These are phyloP conservation scores for Metahyphopichia silvanorum DNA, from an alignment of 805 yeast species.

Conservation along the genomic window DNA sequence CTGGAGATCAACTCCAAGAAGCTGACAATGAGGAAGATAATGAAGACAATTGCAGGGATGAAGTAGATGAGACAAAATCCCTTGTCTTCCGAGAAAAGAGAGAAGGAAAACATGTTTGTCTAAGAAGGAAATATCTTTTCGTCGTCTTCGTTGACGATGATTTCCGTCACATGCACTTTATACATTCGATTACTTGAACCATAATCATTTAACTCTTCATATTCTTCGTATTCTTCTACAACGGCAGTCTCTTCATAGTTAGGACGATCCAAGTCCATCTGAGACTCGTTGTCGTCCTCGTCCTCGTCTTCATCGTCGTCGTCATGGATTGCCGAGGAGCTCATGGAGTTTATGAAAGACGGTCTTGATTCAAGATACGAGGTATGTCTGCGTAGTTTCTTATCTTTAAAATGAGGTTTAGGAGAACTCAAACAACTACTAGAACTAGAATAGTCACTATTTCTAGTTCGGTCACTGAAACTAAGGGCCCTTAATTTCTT, in stretches of 20 bases:
- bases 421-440: background rate
- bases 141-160: constrained; percentile 33
- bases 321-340: constrained; percentile 1
- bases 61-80: too few relatives aligned
- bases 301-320: constrained; percentile 13
- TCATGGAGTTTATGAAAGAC: constrained; percentile 9
- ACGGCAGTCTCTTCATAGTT: constrained; percentile 6
- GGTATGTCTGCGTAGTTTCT: constrained; percentile 23
- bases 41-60: too few relatives aligned
- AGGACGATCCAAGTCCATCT: background rate
- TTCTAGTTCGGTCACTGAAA: constrained; percentile 8
- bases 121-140: constrained; percentile 21
- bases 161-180: constrained; percentile 41
- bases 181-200: constrained; percentile 21
- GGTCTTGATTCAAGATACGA: constrained; percentile 25
- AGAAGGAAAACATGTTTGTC: background rate
- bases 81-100: background rate
- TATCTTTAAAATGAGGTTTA: background rate
- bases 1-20: too few relatives aligned
- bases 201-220: constrained; percentile 16
- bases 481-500: constrained; percentile 23
- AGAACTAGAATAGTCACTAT: background rate
- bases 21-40: too few relatives aligned
- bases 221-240: constrained; percentile 16
- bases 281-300: constrained; percentile 8